Conservation (phyloP, 768 basidiomycete genomes). For the Panaeolus cyanescens region DNA sequence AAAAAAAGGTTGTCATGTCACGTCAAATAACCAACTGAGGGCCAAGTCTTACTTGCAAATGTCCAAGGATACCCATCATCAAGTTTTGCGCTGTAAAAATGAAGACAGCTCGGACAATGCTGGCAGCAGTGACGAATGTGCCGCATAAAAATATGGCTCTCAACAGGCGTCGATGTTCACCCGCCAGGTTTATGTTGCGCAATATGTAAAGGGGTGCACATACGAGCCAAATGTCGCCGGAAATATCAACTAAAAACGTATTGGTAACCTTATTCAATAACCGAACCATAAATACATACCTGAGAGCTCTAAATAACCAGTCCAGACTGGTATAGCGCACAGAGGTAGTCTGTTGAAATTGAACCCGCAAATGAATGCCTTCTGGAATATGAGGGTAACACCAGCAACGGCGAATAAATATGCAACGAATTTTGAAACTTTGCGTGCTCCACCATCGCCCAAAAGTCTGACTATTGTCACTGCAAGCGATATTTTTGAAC, state of each 20-base stretch:
- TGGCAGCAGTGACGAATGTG: conserved; percentile 17
- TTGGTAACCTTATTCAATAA: neutral
- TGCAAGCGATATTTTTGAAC: conserved; percentile 8
- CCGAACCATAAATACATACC: conserved; percentile 3
- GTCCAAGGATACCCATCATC: conserved; percentile 6
- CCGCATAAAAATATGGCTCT: conserved; percentile 23
- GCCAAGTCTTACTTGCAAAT: conserved; percentile 18
- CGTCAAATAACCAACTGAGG: neutral
- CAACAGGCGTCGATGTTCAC: conserved; percentile 18
- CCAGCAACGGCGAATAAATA: conserved; percentile 6
- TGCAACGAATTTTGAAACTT: neutral
- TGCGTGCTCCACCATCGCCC: neutral
- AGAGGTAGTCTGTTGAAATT: neutral
- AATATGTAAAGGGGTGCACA: conserved; percentile 24
- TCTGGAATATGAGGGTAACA: conserved; percentile 12
- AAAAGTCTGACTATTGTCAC: conserved; percentile 14
- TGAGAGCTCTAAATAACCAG: conserved; percentile 8
- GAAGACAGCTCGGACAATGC: conserved; percentile 19
- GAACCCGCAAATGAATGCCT: conserved; percentile 10
- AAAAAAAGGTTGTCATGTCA: neutral
- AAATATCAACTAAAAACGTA: conserved; percentile 16
- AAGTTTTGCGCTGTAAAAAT: conserved; percentile 4
- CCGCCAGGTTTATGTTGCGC: conserved; percentile 19
- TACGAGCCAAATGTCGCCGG: conserved; percentile 24
- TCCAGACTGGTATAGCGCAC: conserved; percentile 4